Percentiles rank a stretch among this genome's conserved stretches.
Conservation (phyloP, 768 basidiomycete genomes). For the Suillus alpinus region DNA sequence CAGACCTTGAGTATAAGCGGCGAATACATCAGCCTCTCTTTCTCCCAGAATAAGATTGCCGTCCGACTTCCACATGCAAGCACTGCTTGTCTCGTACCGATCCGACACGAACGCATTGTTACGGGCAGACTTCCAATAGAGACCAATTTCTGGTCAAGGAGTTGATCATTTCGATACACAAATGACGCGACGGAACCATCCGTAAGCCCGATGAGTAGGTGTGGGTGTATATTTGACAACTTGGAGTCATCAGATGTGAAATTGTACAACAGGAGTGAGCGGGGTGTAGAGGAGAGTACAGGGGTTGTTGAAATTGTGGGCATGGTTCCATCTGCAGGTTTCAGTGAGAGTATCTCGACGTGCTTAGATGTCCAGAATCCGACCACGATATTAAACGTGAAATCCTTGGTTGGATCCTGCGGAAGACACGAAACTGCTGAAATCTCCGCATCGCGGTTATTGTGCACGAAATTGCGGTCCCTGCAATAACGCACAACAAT, state of each 20-base stretch:
- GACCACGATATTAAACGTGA: constrained; percentile 52
- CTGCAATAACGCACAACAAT: not conserved
- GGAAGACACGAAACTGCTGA: constrained; percentile 69
- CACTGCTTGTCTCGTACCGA: constrained; percentile 54
- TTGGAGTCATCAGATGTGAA: constrained; percentile 48
- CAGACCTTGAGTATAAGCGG: constrained; percentile 69
- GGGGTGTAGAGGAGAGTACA: constrained; percentile 41
- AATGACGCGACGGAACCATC: constrained; percentile 71
- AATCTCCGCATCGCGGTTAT: constrained; percentile 44
- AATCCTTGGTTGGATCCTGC: constrained; percentile 44
- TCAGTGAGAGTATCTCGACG: constrained; percentile 53
- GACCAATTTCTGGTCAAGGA: constrained; percentile 54
- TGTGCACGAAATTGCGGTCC: constrained; percentile 22
- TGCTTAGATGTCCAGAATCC: constrained; percentile 73
- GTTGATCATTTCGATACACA: constrained; percentile 38
- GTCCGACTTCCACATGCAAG: constrained; percentile 73
- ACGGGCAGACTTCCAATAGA: constrained; percentile 70
- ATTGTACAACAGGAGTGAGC: constrained; percentile 50
- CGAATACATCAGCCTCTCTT: constrained; percentile 60
- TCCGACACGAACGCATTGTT: constrained; percentile 49
- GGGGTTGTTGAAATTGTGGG: constrained; percentile 24
- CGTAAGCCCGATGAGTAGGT: constrained; percentile 70
- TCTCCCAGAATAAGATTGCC: constrained; percentile 67
- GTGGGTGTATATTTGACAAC: constrained; percentile 40
- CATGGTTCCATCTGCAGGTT: constrained; percentile 12